Percentiles rank a stretch among this genome's conserved stretches.
Evolutionary conservation across 2,329 filamentous ascomycete genomes (phyloP).

Genomic region (Scleromitrula shiraiana): DNA sequence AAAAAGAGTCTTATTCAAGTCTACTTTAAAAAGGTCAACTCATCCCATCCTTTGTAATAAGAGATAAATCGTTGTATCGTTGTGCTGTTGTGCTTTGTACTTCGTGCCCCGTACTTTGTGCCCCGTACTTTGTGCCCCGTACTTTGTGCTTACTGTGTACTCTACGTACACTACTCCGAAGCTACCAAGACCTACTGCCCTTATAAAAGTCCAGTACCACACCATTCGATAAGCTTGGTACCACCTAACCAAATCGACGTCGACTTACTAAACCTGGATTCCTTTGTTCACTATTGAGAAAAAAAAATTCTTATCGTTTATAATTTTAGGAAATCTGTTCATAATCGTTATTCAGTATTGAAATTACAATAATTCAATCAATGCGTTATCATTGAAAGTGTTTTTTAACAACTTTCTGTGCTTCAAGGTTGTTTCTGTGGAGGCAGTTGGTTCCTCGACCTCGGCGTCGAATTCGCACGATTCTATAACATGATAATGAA

Average conservation of each 20-base stretch:
- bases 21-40: not conserved
- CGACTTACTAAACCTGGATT: slow-evolving; percentile 1
- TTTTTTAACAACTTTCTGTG: not conserved
- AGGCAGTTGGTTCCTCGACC: not conserved
- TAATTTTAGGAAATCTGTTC: too few species aligned
- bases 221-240: not conserved
- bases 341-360: too few species aligned
- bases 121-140: too few species aligned
- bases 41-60: not conserved
- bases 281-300: slow-evolving; percentile 5
- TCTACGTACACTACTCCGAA: too few species aligned
- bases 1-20: not conserved
- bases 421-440: too few species aligned
- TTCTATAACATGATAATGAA: slow-evolving; percentile 21
- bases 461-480: not conserved
- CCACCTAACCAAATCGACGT: not conserved
- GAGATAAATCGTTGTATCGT: not conserved
- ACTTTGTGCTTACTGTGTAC: not conserved
- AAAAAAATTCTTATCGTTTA: slow-evolving; percentile 2
- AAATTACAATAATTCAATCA: slow-evolving; percentile 6
- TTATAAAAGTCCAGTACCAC: not conserved
- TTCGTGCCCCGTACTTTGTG: too few species aligned
- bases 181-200: too few species aligned
- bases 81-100: too few species aligned
- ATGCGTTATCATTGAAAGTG: slow-evolving; percentile 17